These are phyloP conservation scores for Eucalyptus cloeziana DNA, from an alignment of 345 rosid species.

Conservation along the genomic window DNA sequence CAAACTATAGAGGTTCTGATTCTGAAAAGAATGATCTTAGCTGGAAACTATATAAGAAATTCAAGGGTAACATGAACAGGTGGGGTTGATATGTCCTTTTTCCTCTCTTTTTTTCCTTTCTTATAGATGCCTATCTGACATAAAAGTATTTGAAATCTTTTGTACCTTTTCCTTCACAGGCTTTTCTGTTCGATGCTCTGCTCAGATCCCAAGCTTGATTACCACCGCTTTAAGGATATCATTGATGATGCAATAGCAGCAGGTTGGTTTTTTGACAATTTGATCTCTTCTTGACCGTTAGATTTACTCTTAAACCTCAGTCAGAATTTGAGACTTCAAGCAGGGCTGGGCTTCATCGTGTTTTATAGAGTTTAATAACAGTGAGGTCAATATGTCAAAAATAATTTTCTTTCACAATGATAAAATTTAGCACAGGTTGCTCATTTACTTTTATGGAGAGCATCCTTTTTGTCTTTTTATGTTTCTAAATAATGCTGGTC, in stretches of 20 bases:
- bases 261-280: slow-evolving; percentile 15
- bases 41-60: no score
- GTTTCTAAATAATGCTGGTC: neutral
- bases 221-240: no score
- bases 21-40: no score
- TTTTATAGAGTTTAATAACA: neutral
- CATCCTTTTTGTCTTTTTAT: neutral
- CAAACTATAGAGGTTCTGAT: no score
- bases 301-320: neutral
- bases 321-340: neutral
- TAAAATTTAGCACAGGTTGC: neutral
- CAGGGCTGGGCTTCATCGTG: neutral
- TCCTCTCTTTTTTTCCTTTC: no score
- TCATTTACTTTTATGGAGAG: neutral
- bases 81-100: no score
- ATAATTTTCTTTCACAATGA: neutral
- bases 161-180: no score
- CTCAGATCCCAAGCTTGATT: no score
- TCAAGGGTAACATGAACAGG: no score
- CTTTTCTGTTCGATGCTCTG: no score
- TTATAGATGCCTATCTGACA: no score
- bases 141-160: no score
- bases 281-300: neutral
- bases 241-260: slow-evolving; percentile 3
- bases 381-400: neutral